Base-by-base conservation (phyloP, 1,284 basidiomycete species). In the Vanrija sp. region DNA sequence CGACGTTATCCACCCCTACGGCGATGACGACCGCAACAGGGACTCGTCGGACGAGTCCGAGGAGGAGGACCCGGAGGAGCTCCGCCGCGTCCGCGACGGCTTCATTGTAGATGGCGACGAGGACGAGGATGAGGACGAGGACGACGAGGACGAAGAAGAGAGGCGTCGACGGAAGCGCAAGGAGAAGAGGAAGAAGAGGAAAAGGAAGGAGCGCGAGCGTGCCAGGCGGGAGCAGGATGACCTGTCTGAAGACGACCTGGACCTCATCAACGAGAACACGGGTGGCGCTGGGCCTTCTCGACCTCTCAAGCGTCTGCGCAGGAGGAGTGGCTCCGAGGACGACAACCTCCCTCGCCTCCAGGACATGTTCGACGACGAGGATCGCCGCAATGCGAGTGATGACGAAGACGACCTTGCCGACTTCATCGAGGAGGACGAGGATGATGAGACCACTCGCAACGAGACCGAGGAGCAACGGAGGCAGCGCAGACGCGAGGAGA, bases 211-310 rank as follows among this genome's bases (percentile, higher is more conserved):
- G 59, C 62, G 59, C 50, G 52, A 61, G 48, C 58, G 54, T n/a
- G 49, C 55, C 48, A 52, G 60, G 16, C 59, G 60, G 38, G 85
- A 86, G 57, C 89, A 80, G 29, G 79, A 97, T 44, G 93, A 96
- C 18, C 49, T 74, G 14, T 70, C 67, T 64, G 95, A 98, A 52
- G 96, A 98, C 68, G 96, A 98, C 71, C 78, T 98, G 52, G 94
- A 95, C 51, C 82, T 98, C 9, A 75, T 98, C 21, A 90, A 91
- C 69, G 96, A 98, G 80, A 98, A 98, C 67, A 92, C 91, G 4
- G 93, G 95, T 9, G 42, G 64, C 19, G 62, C 60, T 79, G 65
- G 83, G 81, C 66, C 79, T 9, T 62, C 64, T 19, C 62, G 71
- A 25, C 68, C 71, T 1, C 51, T 69, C 28, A 72, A 74, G 58